Conservation (phyloP, 176 grass and related monocot species). For the Juncus inflexus region DNA sequence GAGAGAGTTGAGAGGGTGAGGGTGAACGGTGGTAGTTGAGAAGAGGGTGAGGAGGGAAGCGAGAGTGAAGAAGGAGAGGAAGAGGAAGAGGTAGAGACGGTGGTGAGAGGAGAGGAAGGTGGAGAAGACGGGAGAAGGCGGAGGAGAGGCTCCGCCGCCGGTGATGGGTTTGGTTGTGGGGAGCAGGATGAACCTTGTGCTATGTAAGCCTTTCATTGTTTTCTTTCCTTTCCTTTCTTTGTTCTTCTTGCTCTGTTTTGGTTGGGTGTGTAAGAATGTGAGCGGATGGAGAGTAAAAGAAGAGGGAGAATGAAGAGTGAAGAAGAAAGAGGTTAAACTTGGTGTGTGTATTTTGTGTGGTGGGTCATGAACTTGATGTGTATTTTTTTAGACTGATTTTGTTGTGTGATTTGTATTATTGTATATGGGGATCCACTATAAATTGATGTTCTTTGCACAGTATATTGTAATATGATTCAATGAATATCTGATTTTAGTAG, state of each 20-base stretch:
- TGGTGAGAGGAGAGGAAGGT: constrained; percentile 31
- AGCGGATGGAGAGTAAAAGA: neutral
- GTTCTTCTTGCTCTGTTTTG: neutral
- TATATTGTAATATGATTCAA: neutral
- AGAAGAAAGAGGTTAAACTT: neutral
- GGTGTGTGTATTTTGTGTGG: neutral
- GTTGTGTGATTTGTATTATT: neutral
- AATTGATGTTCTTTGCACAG: neutral
- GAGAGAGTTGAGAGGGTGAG: constrained; percentile 45
- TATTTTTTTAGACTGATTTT: neutral
- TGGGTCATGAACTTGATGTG: neutral
- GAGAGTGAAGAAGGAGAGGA: constrained; percentile 61
- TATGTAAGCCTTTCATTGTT: constrained; percentile 27
- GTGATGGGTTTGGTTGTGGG: constrained; percentile 14
- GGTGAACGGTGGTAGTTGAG: constrained; percentile 29
- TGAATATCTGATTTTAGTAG: too few relatives aligned
- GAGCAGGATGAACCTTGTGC: constrained; percentile 25
- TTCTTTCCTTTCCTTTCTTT: constrained; percentile 19
- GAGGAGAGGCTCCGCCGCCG: constrained; percentile 10
- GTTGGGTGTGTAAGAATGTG: constrained; percentile 9
- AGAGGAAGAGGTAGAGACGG: constrained; percentile 51
- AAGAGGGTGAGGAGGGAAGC: constrained; percentile 59
- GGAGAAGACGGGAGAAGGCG: constrained; percentile 13
- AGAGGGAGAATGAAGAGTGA: neutral
- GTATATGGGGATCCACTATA: neutral